Conservation (phyloP, 2,329 filamentous ascomycete genomes). For the Microdochium nivale region DNA sequence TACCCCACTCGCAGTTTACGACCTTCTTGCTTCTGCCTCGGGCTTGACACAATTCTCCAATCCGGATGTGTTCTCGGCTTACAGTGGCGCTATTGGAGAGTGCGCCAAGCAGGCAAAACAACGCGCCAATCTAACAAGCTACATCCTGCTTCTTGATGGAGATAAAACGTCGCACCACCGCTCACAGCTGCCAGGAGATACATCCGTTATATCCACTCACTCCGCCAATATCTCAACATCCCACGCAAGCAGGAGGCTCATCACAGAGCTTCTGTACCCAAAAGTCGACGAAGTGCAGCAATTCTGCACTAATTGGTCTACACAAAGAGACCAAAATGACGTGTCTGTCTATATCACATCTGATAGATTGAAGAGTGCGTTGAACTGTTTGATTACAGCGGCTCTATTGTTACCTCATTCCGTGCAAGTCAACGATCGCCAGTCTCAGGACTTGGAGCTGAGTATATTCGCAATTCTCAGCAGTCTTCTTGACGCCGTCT, state of each 20-base stretch:
- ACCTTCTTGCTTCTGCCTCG: slow-evolving; percentile 61
- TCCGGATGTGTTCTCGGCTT: slow-evolving; percentile 22
- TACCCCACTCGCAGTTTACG: slow-evolving; percentile 56
- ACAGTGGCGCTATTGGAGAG: slow-evolving; percentile 40
- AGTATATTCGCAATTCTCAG: slow-evolving; percentile 31
- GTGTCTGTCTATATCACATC: slow-evolving; percentile 39
- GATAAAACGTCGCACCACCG: slow-evolving; percentile 2
- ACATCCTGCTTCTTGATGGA: slow-evolving; percentile 44
- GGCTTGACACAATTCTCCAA: slow-evolving; percentile 34
- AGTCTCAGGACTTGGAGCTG: slow-evolving; percentile 39
- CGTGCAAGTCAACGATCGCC: slow-evolving; percentile 34
- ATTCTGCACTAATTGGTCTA: slow-evolving; percentile 35
- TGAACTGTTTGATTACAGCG: slow-evolving; percentile 37
- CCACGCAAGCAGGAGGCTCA: slow-evolving; percentile 38
- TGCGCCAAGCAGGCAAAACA: slow-evolving; percentile 35
- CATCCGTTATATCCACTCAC: neutral
- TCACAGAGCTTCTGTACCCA: slow-evolving; percentile 44
- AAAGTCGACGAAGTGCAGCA: slow-evolving; percentile 41
- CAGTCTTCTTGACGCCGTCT: slow-evolving; percentile 28
- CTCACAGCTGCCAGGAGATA: neutral
- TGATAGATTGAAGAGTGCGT: slow-evolving; percentile 42
- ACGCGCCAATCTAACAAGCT: slow-evolving; percentile 37
- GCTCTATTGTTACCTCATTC: slow-evolving; percentile 39
- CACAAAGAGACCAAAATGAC: slow-evolving; percentile 27
- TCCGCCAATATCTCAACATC: slow-evolving; percentile 18